Conservation (phyloP, 192 early-diverging fungal genomes). For the Irineochytrium annulatum region DNA sequence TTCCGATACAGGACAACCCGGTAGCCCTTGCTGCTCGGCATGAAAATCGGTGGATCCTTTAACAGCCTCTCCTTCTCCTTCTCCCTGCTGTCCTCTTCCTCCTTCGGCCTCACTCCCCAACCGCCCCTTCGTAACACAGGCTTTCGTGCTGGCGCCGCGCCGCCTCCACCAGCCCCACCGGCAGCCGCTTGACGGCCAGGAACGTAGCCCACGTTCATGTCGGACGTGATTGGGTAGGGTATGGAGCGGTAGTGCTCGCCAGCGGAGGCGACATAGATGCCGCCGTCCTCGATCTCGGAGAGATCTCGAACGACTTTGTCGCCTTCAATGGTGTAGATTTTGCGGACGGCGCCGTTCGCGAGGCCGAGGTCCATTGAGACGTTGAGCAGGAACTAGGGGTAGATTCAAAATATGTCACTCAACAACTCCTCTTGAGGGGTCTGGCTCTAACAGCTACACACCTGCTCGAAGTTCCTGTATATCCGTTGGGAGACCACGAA, state of each 20-base stretch:
- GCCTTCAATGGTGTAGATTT: slow-evolving; percentile 42
- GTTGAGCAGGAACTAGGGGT: slow-evolving; percentile 37
- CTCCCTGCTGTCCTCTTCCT: not conserved
- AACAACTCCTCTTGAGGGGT: no score
- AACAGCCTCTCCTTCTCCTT: not conserved
- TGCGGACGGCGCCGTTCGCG: slow-evolving; percentile 39
- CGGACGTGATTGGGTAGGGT: not conserved
- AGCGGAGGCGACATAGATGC: slow-evolving; percentile 37
- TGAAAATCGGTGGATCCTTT: not conserved
- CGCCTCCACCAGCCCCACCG: slow-evolving; percentile 1
- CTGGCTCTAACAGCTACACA: no score
- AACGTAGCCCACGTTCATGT: not conserved
- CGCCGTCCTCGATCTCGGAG: slow-evolving; percentile 33
- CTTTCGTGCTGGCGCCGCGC: no score
- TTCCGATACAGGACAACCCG: slow-evolving; percentile 42
- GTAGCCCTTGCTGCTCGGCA: slow-evolving; percentile 42
- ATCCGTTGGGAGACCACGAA: slow-evolving; percentile 37
- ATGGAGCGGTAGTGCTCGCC: not conserved
- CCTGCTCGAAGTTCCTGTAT: slow-evolving; percentile 48
- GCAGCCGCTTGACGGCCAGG: not conserved
- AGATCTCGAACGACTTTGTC: slow-evolving; percentile 25
- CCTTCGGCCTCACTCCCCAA: not conserved
- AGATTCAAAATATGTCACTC: no score
- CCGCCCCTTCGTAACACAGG: slow-evolving; percentile 10
- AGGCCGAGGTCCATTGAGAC: slow-evolving; percentile 36